Evolutionary conservation across 257 asterid species (phyloP).

Genomic region (Rehmannia glutinosa): DNA sequence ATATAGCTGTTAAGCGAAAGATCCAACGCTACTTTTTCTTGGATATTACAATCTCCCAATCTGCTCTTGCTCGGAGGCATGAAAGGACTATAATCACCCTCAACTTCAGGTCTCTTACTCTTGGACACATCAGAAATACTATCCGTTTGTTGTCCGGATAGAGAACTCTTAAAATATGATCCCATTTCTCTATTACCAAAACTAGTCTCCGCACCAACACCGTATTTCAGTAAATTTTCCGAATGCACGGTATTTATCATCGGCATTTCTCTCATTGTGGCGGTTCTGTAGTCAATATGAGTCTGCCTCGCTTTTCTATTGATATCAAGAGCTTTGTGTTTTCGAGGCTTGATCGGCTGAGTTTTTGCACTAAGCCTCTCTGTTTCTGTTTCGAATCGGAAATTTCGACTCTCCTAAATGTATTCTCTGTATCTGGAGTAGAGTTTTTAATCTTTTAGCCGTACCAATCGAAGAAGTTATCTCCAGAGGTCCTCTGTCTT

Average conservation of each 20-base stretch:
- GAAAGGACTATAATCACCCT: constrained; percentile 15
- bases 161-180: constrained; percentile 15
- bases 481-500: constrained; percentile 22
- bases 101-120: constrained; percentile 38
- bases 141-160: constrained; percentile 21
- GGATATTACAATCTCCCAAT: constrained; percentile 24
- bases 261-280: constrained; percentile 14
- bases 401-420: constrained; percentile 19
- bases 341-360: constrained; percentile 26
- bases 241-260: not conserved
- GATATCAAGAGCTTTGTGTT: constrained; percentile 20
- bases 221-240: constrained; percentile 11
- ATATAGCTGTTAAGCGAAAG: constrained; percentile 49
- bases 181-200: constrained; percentile 9
- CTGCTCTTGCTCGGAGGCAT: constrained; percentile 28
- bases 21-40: constrained; percentile 39
- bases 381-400: constrained; percentile 27
- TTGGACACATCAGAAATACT: constrained; percentile 18
- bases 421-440: constrained; percentile 23
- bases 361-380: constrained; percentile 23
- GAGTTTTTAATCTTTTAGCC: constrained; percentile 24
- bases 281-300: constrained; percentile 20
- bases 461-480: not conserved
- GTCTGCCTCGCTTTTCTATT: constrained; percentile 24
- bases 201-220: constrained; percentile 12